These are phyloP conservation scores for Phytopythium aichiense DNA, from an alignment of 352 stramenopile genomes.

Conservation along the genomic window DNA sequence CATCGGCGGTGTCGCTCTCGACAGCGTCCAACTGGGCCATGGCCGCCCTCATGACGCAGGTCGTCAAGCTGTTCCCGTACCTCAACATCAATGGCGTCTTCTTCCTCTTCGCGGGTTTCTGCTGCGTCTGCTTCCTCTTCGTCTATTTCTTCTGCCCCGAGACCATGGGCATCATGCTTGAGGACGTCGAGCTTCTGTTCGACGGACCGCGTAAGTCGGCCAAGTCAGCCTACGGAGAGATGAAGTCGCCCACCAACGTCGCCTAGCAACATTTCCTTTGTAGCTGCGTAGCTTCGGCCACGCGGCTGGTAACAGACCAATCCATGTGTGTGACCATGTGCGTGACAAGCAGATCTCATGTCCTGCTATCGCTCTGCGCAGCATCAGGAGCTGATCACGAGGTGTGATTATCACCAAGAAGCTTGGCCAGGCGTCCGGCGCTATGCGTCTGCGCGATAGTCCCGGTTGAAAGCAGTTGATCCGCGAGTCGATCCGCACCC, in stretches of 20 bases:
- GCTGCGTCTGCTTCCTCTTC: conserved; percentile 29
- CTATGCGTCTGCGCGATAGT: background rate
- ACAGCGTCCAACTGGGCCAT: conserved; percentile 37
- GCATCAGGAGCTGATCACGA: background rate
- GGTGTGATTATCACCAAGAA: background rate
- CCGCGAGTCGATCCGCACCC: background rate
- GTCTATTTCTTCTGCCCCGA: conserved; percentile 48
- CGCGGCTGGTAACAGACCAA: background rate
- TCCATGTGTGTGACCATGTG: too few relatives aligned
- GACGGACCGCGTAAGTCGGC: conserved; percentile 7
- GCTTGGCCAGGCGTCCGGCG: background rate
- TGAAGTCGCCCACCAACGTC: conserved; percentile 13
- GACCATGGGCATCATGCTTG: conserved; percentile 37
- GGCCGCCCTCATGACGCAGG: conserved; percentile 26
- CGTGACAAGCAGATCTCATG: too few relatives aligned
- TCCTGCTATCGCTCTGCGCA: background rate
- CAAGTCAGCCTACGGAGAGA: conserved; percentile 19
- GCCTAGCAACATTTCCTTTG: too few relatives aligned
- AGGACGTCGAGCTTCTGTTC: conserved; percentile 42
- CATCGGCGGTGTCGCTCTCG: conserved; percentile 38
- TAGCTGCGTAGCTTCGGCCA: background rate
- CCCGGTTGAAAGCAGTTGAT: background rate
- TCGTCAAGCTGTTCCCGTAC: conserved; percentile 5
- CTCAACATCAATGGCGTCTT: conserved; percentile 13
- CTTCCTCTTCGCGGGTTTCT: conserved; percentile 18